Evolutionary conservation across 164 flowering plant genomes (phyloP), one percentile per base, ranked within the genome.

Genomic region (Kalanchoe fedtschenkoi): DNA sequence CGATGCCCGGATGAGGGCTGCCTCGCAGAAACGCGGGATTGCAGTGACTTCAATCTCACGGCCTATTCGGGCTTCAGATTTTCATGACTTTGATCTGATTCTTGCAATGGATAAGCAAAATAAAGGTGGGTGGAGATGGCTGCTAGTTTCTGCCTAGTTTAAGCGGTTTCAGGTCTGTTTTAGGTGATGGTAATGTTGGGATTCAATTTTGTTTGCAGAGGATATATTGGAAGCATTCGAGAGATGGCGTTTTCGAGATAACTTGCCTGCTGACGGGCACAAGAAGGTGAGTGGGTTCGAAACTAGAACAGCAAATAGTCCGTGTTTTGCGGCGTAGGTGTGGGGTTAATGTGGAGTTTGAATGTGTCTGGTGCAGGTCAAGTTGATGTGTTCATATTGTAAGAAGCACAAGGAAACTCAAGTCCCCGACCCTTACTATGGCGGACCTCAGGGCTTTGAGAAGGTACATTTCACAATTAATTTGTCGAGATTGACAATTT

Each of bases 401-500:
- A 91, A 88, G 78, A 80, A 73, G 63, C 91, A 95, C 58, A 75
- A 76, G 65, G 99, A 88, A 72, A 85, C 81, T 55, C 93, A 95
- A 77, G 99, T 95, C 6, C 99, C 97, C 0, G 99, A 95, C 73
- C 99, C 99, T 41, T 90, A 95, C 64, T 88, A 95, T 79, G 97
- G 99, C 19, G 99, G 99, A 60, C 81, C 83, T 19, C 83, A 85
- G 72, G 99, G 96, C 57, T 95, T 91, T 75, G 97, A 95, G 77
- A 84, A 91, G 96, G 99, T 95, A 83, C 35, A 24, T 32, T 41
- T 24, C 7, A 6, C 51, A 41, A 16, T 41, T 61, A 28, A 14
- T 10, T 16, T 41, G 15, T 22, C 11, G 1, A 17, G 3, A 19
- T 16, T 47, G 41, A 34, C 34, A 53, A 28, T n/a, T 16, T 24